phyloP scores from a whole-genome alignment of 805 yeast species.

The Lipomyces orientalis region DNA sequence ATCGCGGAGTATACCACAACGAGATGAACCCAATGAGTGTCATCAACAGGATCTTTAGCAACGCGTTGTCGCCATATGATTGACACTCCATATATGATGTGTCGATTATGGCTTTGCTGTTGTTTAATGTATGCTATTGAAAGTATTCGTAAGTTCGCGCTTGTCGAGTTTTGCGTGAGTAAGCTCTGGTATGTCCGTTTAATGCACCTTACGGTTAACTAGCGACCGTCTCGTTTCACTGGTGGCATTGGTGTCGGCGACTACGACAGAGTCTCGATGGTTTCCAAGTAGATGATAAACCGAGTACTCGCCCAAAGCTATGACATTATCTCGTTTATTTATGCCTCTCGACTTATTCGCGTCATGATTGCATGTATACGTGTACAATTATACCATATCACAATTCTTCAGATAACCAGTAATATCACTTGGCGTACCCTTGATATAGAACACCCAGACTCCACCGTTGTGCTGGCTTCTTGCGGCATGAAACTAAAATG shows the following conservation, averaged over 20 bases:
- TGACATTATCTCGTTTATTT: too few species aligned
- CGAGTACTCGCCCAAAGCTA: too few species aligned
- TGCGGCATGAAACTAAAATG: background rate
- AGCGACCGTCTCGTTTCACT: background rate
- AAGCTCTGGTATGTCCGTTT: too few species aligned
- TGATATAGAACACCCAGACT: background rate
- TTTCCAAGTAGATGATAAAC: too few species aligned
- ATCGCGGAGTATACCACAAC: background rate
- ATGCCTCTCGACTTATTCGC: background rate
- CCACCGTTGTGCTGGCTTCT: background rate
- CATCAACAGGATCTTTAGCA: background rate
- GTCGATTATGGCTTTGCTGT: background rate
- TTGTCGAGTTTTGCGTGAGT: too few species aligned
- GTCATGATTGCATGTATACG: background rate
- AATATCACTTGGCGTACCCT: background rate
- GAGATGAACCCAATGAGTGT: background rate
- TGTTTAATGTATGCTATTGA: background rate
- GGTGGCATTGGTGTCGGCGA: background rate
- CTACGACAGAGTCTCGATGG: background rate
- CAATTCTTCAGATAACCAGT: background rate
- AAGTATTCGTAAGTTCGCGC: too few species aligned
- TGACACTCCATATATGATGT: background rate
- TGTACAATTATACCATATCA: background rate
- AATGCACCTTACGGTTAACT: too few species aligned
- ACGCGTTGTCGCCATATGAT: background rate